Percentiles rank a stretch among this genome's conserved stretches.
Evolutionary conservation across 176 grass and related monocot species (phyloP).

Genomic region (Oryza nivara): DNA sequence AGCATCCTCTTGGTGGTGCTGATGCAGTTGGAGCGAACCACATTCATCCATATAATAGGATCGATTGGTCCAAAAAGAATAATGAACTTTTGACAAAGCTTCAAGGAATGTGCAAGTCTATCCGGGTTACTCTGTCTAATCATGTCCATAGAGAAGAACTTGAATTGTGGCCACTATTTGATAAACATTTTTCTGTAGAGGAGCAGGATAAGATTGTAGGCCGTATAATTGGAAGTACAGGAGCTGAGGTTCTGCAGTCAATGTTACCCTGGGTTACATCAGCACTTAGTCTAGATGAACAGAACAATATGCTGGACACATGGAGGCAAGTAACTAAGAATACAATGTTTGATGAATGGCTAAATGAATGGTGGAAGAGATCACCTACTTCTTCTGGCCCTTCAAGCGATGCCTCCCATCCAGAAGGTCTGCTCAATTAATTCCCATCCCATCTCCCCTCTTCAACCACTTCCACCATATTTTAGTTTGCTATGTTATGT

Average conservation of each 20-base stretch:
- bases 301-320: constrained; percentile 77
- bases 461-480: constrained; percentile 18
- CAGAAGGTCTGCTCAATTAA: constrained; percentile 53
- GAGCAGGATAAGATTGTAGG: constrained; percentile 94
- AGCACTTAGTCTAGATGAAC: constrained; percentile 80
- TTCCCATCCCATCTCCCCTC: constrained; percentile 11
- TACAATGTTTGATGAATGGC: constrained; percentile 96
- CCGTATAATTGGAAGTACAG: constrained; percentile 89
- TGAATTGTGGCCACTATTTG: constrained; percentile 92
- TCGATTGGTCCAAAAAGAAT: constrained; percentile 57
- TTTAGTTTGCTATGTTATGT: constrained; percentile 10
- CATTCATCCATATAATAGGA: constrained; percentile 36
- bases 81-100: constrained; percentile 83
- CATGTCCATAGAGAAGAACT: constrained; percentile 84
- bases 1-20: neutral
- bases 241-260: constrained; percentile 93
- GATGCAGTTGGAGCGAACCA: constrained; percentile 14
- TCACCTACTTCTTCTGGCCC: constrained; percentile 36
- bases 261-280: constrained; percentile 96
- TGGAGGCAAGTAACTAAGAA: constrained; percentile 83
- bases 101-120: constrained; percentile 92
- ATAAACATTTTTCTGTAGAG: constrained; percentile 84
- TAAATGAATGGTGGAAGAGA: constrained; percentile 84
- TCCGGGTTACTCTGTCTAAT: constrained; percentile 79
- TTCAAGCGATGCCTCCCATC: constrained; percentile 25